A percentile compares a stretch with the other conserved stretches of the same genome.
Conservation (phyloP, 805 yeast genomes). For the Torulaspora quercuum region DNA sequence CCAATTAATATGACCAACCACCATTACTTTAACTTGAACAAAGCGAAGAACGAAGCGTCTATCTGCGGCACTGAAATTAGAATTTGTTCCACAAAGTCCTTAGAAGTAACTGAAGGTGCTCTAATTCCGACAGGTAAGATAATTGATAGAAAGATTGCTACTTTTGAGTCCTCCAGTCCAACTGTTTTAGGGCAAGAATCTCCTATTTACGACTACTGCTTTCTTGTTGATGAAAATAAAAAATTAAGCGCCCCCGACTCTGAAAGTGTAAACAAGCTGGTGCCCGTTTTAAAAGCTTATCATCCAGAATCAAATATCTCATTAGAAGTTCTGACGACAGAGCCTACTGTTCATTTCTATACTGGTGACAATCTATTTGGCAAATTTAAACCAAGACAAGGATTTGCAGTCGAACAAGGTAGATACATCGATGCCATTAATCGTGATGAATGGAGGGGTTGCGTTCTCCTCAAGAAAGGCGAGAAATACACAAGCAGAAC, state of each 20-base stretch:
- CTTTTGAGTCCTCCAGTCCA: slow-evolving; percentile 25
- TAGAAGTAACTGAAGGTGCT: slow-evolving; percentile 42
- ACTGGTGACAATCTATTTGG: slow-evolving; percentile 53
- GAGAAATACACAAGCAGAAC: slow-evolving; percentile 50
- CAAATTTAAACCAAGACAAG: slow-evolving; percentile 41
- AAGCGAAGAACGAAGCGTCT: slow-evolving; percentile 28
- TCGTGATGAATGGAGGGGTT: slow-evolving; percentile 43
- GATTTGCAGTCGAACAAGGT: slow-evolving; percentile 62
- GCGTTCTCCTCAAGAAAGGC: slow-evolving; percentile 49
- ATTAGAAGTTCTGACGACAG: slow-evolving; percentile 51
- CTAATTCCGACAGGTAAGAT: slow-evolving; percentile 49
- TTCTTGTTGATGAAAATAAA: slow-evolving; percentile 38
- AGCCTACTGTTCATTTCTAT: slow-evolving; percentile 63
- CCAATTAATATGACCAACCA: slow-evolving; percentile 60
- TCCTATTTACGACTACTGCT: slow-evolving; percentile 46
- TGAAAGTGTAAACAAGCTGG: slow-evolving; percentile 33
- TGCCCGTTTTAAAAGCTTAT: slow-evolving; percentile 42
- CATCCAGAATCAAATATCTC: slow-evolving; percentile 45
- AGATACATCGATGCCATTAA: slow-evolving; percentile 56
- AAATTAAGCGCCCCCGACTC: slow-evolving; percentile 51
- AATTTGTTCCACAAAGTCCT: slow-evolving; percentile 39
- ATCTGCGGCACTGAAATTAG: slow-evolving; percentile 41
- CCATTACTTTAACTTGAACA: slow-evolving; percentile 52
- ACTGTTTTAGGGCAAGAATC: slow-evolving; percentile 31
- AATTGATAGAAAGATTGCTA: slow-evolving; percentile 29